Conservation (phyloP, 192 early-diverging fungal genomes). For the Lobulomyces angularis region DNA sequence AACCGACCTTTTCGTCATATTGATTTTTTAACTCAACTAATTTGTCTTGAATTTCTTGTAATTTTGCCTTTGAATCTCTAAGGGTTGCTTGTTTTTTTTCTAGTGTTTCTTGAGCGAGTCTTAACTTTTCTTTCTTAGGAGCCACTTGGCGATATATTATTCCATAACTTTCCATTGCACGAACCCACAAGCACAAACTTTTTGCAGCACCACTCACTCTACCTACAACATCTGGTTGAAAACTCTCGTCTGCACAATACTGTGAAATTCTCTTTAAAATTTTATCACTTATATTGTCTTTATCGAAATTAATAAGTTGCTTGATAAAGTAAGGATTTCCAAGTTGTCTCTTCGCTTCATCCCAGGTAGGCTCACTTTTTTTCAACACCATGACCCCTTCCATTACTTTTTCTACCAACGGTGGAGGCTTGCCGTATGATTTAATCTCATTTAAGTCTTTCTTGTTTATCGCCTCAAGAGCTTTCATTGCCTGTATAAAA, state of each 20-base stretch:
- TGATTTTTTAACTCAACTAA: conserved; percentile 43
- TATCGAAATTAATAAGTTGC: conserved; percentile 45
- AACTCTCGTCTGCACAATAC: conserved; percentile 43
- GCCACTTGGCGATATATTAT: conserved; percentile 46
- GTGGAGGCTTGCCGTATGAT: conserved; percentile 46
- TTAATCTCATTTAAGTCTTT: conserved; percentile 48
- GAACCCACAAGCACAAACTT: conserved; percentile 50
- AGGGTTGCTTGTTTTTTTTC: conserved; percentile 46
- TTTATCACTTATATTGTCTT: conserved; percentile 50
- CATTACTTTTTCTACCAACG: conserved; percentile 50
- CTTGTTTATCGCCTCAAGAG: conserved; percentile 45
- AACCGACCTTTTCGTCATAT: conserved; percentile 41
- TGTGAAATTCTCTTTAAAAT: conserved; percentile 39
- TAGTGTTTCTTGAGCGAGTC: conserved; percentile 38
- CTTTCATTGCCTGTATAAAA: conserved; percentile 47
- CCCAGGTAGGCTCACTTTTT: conserved; percentile 50
- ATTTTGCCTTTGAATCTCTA: conserved; percentile 38
- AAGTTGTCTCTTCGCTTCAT: conserved; percentile 44
- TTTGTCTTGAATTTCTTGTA: conserved; percentile 53
- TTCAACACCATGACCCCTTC: conserved; percentile 49
- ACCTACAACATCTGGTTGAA: conserved; percentile 44
- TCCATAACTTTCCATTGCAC: conserved; percentile 48
- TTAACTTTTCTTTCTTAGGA: conserved; percentile 44
- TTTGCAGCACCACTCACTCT: conserved; percentile 46
- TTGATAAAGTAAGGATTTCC: conserved; percentile 56